Evolutionary conservation across 2,329 filamentous ascomycete species (phyloP), one percentile per base, ranked within the genome.

Genomic region (Knufia fluminis): DNA sequence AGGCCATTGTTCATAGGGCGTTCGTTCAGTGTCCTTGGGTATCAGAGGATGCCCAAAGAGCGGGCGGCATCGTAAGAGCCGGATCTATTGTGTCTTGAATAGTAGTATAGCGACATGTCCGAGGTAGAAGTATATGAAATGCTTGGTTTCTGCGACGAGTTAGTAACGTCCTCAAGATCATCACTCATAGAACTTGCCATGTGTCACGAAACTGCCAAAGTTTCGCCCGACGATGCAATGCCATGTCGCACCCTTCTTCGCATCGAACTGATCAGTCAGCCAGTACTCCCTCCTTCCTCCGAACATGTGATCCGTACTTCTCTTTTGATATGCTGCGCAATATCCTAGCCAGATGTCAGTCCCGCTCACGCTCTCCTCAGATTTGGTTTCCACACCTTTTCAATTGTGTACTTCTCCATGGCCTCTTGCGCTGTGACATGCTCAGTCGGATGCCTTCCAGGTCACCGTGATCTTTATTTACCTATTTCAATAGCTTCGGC

Each of bases 81-180:
- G 33, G 6, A 36, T 42, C 53, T 51, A 97, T 80, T 96, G 91
- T 35, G 92, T 98, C 79, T 98, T 98, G 82, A 97, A 98, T 47
- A 98, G 82, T 50, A 98, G 79, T 66, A 98, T 97, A 52, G 92
- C 92, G 69, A 89, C 96, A 76, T 97, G 92, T 48, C 92, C 92
- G 52, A 98, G 85, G 74, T 98, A 98, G 75, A 98, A 98, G 75
- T 98, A 98, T 68, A 98, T 96, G 75, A 98, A 98, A 71, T 98
- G 92, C 74, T 97, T 97, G 23, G 92, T 97, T 71, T 97, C 92
- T 96, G 72, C 32, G 36, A 20, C 8, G 41, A 17, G 7, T 45
- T 12, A 42, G 45, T 38, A 4, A n/a, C 2, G n/a, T 23, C 32
- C 33, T 33, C 4, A 16, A 39, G 3, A 14, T 38, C 16, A 22